Evolutionary conservation across 2,329 filamentous ascomycete genomes (phyloP), one percentile per base, ranked within the genome.

Genomic region (Penicillium sp.): DNA sequence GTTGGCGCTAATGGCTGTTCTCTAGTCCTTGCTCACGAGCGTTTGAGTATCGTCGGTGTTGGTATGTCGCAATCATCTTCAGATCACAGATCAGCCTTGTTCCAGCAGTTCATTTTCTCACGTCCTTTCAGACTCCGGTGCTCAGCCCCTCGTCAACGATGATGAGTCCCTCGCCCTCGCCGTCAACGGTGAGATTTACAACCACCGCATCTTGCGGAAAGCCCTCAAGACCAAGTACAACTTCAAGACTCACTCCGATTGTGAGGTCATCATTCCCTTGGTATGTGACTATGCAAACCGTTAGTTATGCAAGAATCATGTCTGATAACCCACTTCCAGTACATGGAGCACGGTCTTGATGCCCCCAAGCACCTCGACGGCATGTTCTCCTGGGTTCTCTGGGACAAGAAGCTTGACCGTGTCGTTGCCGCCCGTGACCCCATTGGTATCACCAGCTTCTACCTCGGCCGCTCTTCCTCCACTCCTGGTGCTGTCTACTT

Each of bases 171-270:
- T 99, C 70, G 88, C 93, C 63, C 87, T 99, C 60, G 93, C 95
- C 64, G 95, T 98, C 86, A 99, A 99, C 78, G 95, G 95, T 79
- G 95, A 99, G 77, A 99, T 99, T 76, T 99, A 99, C 85, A 99
- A 99, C 87, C 95, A 99, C 81, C 90, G 93, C 74, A 86, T 96
- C 71, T 84, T 99, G 72, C 89, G 95, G 74, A 98, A 97, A 81
- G 82, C 83, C 69, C 82, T 97, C 69, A 91, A 91, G 79, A 86
- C 82, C 59, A 85, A 88, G 37, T 97, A 97, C 79, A 88, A 93
- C 78, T 99, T 98, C 88, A 97, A 97, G 88, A 99, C 95, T 65
- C 90, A 95, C 73, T 98, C 93, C 37, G 95, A 99, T 74, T 99
- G 95, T 79, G 95, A 99, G 79, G 93, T 99, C 74, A 96, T 99